phyloP scores from a whole-genome alignment of 2,329 filamentous ascomycete genomes.

The Cordyceps javanica region DNA sequence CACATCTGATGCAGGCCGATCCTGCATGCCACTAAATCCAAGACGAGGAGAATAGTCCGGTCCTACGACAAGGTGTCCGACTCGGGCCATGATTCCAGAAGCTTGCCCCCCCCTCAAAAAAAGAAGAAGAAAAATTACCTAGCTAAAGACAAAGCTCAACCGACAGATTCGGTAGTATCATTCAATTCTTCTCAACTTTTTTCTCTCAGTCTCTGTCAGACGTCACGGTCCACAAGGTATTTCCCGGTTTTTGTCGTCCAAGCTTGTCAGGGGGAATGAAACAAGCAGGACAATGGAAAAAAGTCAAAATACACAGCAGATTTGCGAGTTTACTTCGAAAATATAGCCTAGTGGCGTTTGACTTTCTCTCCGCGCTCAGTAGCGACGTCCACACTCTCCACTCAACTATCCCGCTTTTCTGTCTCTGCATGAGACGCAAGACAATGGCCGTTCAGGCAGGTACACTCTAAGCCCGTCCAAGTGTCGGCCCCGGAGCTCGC shows the following conservation, averaged over 20 bases:
- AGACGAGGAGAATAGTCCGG: too few relatives aligned
- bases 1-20: background rate
- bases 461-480: background rate
- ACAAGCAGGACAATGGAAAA: background rate
- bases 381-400: conserved; percentile 6
- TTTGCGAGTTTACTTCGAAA: background rate
- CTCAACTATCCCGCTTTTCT: background rate
- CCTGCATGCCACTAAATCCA: background rate
- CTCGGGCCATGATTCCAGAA: background rate
- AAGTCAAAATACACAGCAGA: background rate
- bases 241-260: background rate
- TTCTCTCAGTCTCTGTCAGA: too few relatives aligned
- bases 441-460: background rate
- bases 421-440: background rate
- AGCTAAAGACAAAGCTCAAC: background rate
- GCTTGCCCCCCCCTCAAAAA: background rate
- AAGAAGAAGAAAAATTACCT: too few relatives aligned
- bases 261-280: background rate
- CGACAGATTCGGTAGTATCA: too few relatives aligned
- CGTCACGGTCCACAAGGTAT: background rate
- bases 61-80: background rate
- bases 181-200: too few relatives aligned
- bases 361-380: conserved; percentile 5
- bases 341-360: background rate
- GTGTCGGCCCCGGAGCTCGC: background rate